Evolutionary conservation across 2,329 filamentous ascomycete species (phyloP), one percentile per base, ranked within the genome.

Genomic region (Cladosporium sp.): DNA sequence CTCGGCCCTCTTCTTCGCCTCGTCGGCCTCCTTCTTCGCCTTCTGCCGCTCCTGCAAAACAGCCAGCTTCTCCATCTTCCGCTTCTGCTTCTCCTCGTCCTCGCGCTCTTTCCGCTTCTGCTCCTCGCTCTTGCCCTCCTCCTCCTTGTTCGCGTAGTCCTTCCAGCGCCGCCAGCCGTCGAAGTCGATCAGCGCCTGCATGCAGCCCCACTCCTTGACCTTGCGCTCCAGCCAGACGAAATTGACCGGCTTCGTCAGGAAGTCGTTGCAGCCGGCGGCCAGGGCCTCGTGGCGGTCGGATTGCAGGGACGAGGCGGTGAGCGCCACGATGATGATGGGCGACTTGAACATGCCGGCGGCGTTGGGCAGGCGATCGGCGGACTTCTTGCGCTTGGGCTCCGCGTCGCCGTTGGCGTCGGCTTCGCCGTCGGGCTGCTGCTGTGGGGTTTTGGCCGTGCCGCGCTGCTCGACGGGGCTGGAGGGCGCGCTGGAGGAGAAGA

Each of bases 111-210:
- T 61, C n/a, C 58, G 51, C 52, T 63, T 66, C 40, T 66, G 55
- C 50, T 67, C 68, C 16, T 71, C 70, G 9, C 70, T 58, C 55
- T 67, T 68, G 22, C 58, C 61, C n/a, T 58, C 59, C 33, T 64
- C 64, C 37, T 62, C 60, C 43, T 64, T 61, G 9, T 55, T 59
- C 55, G 71, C 72, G 65, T 88, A 92, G 64, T 93, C 88, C 69
- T 95, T 95, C 93, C 93, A 98, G 70, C 89, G 89, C 52, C 91
- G 83, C 93, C 93, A 98, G 56, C 93, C 93, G 68, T 97, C 92
- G 68, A 93, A 97, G 74, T 98, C 93, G 65, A 98, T 97, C 19
- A 98, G 79, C 9, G 93, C 93, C 74, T 97, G 93, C 93, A 98
- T 98, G 75, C 93, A 97, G 53, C 93, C 93, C 93, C 93, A 98